Evolutionary conservation across 768 basidiomycete species (phyloP), one percentile per base, ranked within the genome.

Genomic region (Lentinula lateritia): DNA sequence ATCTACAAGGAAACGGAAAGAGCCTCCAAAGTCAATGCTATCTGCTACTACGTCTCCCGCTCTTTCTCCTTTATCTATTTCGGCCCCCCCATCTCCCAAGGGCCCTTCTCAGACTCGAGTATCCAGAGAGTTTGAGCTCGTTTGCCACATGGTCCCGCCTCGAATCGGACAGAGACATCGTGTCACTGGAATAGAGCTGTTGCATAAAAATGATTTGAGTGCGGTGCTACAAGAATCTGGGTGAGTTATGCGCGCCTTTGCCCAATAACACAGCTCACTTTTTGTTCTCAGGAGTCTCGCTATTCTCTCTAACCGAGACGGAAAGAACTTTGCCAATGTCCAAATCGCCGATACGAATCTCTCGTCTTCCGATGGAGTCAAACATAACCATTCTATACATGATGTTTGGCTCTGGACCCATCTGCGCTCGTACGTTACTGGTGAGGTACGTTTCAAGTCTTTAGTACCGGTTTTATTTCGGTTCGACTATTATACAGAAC

Each of bases 191-290:
- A 68, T 90, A 36, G 68, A 78, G 8, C 56, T 80, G 9, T 70
- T 86, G 12, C 73, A 78, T n/a, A 71, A 75, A 28, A 72, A 75
- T 12, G 63, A 72, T 9, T 69, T 81, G 52, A 61, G 90, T 32
- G 73, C 82, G 1, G 81, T 81, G 23, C 71, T 93, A 43, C 87
- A 87, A 55, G 78, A 83, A 65, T 78, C 82, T 45, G 92, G 91
- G 91, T 91, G 68, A 68, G 77, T 70, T 39, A 13, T 34, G n/a
- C 13, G 36, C 36, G 8, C 50, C 16, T 43, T 32, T 10, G 23
- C 48, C n/a, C 35, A 34, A 36, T 10, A 28, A 38, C 15, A 35
- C 28, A 56, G 48, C 23, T 28, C 50, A 58, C 18, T 36, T 63
- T 7, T 52, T n/a, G 10, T 38, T 61, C 46, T 9, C 62, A 90